Base-by-base conservation (phyloP, 2,329 filamentous ascomycete species). In the Xylaria sp. region DNA sequence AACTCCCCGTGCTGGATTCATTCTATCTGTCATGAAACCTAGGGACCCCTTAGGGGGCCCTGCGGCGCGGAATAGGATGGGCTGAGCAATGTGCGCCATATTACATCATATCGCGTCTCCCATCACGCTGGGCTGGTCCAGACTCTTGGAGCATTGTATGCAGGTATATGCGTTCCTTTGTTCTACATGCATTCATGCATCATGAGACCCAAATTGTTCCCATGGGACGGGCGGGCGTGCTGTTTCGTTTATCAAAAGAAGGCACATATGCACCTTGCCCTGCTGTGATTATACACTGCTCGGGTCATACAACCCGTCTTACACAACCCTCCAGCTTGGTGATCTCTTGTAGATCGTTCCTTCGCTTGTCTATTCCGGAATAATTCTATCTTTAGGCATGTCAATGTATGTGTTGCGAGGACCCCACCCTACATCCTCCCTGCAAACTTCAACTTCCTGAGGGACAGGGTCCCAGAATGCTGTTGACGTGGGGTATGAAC, bases 251-350 rank as follows among this genome's bases (percentile, higher is more conserved):
- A 43, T 13, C 18, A 18, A 18, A 43, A 13, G 18, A 43, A 13
- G 15, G 41, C 15, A 18, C 13, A 46, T 46, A 46, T n/a, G 41
- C 41, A 46, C 41, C 18, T n/a, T n/a, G 13, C 25, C 23, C 58
- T 49, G 39, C 39, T 49, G 39, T 28, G 18, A 49, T 57, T 23
- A 28, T 43, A 51, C 41, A 48, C 33, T 62, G 31, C 48, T 67
- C 59, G 65, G 65, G 65, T 57, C 23, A 31, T 25, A 63, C 59
- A 43, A 23, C 28, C 65, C 59, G 60, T 62, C 65, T 67, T 55
- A 62, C 65, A 25, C 39, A 23, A 62, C 36, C 49, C 60, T 62
- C 33, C 8, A 33, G 36, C 48, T 51, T 4, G n/a, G n/a, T n/a
- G 33, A 57, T 28, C 33, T 46, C 31, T 13, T 6, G 13, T 28